Percentiles rank a stretch among this genome's conserved stretches.
These are phyloP conservation scores for Fusarium pseudoanthophilum DNA, from an alignment of 2,329 filamentous ascomycete genomes.

Conservation along the genomic window DNA sequence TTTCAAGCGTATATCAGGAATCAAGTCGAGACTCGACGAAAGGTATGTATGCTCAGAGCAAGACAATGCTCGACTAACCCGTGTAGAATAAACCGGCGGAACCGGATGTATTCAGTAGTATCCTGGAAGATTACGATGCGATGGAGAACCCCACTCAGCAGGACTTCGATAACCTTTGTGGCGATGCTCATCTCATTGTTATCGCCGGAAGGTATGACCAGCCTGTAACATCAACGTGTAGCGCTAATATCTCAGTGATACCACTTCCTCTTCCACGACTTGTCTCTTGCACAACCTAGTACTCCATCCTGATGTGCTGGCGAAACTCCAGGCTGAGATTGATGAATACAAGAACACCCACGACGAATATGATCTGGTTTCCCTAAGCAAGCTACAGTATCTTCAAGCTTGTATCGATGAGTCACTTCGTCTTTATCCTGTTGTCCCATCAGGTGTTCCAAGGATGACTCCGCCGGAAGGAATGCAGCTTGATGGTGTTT, in stretches of 20 bases:
- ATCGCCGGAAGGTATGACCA: constrained; percentile 6
- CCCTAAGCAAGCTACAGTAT: constrained; percentile 11
- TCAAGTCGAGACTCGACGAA: background rate
- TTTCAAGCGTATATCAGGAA: background rate
- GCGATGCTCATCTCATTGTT: background rate
- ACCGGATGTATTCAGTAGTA: constrained; percentile 11
- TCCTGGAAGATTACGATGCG: constrained; percentile 8
- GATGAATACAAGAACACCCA: constrained; percentile 2
- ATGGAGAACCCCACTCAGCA: background rate
- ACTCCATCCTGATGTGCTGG: background rate
- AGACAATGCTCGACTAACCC: background rate
- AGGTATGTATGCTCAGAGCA: background rate
- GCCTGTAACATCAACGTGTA: background rate
- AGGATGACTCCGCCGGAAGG: constrained; percentile 14
- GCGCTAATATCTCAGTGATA: constrained; percentile 7
- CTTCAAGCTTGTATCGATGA: constrained; percentile 35
- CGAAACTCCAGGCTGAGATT: constrained; percentile 4
- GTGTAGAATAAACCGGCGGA: background rate
- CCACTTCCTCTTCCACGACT: constrained; percentile 15
- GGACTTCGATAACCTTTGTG: background rate
- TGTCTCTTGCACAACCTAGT: constrained; percentile 17
- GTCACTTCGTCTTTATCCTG: constrained; percentile 26
- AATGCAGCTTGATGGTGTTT: constrained; percentile 1
- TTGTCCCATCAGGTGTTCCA: constrained; percentile 15
- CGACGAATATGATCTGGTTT: background rate